Percentiles rank a stretch among this genome's conserved stretches.
Evolutionary conservation across 2,329 filamentous ascomycete species (phyloP).

Genomic region (Torrubiella hemipterigena): DNA sequence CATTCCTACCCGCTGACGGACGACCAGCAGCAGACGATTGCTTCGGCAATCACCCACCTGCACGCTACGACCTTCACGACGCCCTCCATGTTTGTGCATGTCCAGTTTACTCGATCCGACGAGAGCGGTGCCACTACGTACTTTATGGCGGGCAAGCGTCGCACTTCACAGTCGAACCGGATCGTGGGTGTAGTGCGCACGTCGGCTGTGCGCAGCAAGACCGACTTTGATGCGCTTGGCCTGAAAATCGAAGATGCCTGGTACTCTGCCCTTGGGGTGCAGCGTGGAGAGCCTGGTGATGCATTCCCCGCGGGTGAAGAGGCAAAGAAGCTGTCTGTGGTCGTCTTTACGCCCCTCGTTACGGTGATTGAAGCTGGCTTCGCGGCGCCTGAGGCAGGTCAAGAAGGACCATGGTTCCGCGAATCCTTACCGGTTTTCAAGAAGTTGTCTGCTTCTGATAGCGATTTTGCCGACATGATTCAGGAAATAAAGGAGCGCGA

Average conservation of each 20-base stretch:
- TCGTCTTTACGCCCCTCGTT: conserved; percentile 1
- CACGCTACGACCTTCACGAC: conserved; percentile 2
- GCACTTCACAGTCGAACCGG: not conserved
- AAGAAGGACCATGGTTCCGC: conserved; percentile 1
- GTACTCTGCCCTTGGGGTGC: conserved; percentile 1
- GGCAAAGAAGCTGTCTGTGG: not conserved
- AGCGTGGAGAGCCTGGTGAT: not conserved
- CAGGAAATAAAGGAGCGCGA: no score
- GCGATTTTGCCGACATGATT: no score
- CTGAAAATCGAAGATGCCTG: conserved; percentile 1
- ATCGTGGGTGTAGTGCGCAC: conserved; percentile 3
- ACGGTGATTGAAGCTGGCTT: conserved; percentile 2
- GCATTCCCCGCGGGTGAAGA: not conserved
- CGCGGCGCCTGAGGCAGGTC: not conserved
- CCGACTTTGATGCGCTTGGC: conserved; percentile 2
- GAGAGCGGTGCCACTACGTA: not conserved
- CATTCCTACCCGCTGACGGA: conserved; percentile 1
- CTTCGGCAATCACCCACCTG: not conserved
- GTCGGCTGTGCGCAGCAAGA: conserved; percentile 1
- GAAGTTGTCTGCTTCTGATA: no score
- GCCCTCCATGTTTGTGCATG: conserved; percentile 5
- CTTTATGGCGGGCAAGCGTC: conserved; percentile 1
- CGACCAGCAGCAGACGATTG: conserved; percentile 1
- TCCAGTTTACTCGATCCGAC: not conserved
- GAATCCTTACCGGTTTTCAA: conserved; percentile 3